Base-by-base conservation (phyloP, 169 alveolate genomes). In the Ichthyophthirius multifiliis region DNA sequence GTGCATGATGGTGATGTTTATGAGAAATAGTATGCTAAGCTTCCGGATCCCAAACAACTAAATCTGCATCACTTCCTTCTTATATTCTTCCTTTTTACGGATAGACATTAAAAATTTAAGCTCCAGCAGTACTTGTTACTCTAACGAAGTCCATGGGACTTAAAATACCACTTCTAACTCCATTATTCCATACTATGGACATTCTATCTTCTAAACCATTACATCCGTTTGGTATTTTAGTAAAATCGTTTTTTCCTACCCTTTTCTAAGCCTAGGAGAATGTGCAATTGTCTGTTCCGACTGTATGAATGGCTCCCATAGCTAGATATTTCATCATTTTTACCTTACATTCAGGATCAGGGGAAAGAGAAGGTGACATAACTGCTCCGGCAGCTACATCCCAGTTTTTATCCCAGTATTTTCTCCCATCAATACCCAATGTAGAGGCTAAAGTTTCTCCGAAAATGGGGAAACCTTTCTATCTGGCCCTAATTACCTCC, bases 51-150 rank as follows among this genome's bases (percentile, higher is more conserved):
- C 76, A 81, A 44, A 89, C 76, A 10, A 84, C 86, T 43, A 89
- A 64, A 83, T 89, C 94, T 13, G 94, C 94, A 78, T 89, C 94
- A 43, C 86, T 63, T 4, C 94, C 90, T 37, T 74, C 73, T 77
- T 77, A 45, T 37, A 89, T 85, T 46, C 83, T 75, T 32, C 94
- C 94, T 64, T 89, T 89, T 75, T 83, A 43, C 13, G 94, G 94
- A 74, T 85, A 89, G 64, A 89, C 55, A 18, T 88, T 88, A 76
- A 83, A 85, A 47, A 88, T 89, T 74, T 85, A 73, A 2, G 94
- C 94, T 6, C 92, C 87, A 62, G 82, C 75, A 31, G 94, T 89
- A 48, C 90, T 83, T 15, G 90, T 85, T 34, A 83, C 85, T 74
- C 90, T 77, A 18, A 85, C 94, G 71, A 78, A 89, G 48, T 85